Base-by-base conservation (phyloP, 306 rosid genomes). In the Fagus crenata region DNA sequence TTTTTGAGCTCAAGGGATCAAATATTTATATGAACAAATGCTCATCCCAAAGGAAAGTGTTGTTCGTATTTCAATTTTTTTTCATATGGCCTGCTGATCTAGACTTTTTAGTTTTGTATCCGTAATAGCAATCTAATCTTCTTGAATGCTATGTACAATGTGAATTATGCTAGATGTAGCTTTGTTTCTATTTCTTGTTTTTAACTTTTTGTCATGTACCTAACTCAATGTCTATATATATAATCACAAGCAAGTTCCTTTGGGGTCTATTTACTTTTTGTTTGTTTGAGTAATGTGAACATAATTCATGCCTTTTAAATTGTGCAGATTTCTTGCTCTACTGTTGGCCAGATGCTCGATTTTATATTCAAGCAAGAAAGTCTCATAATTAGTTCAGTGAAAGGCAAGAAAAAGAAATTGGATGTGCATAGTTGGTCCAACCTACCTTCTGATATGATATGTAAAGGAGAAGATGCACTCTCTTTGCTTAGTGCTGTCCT, bases 401-500 rank as follows among this genome's bases (percentile, higher is more conserved):
- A 74, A 49, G 86, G 84, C 71, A 94, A 86, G 84, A 92, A 87
- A 73, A 88, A 81, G 89, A 94, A 86, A 85, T 49, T 89, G 60
- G 37, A 55, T 8, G 87, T 31, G 49, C 53, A 67, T 69, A 69
- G 55, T 76, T 84, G 77, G 75, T 87, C 85, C 63, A 82, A 72
- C 71, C 54, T 60, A 31, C 80, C 74, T 56, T n/a, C 18, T 17
- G 73, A 81, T 64, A 82, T 53, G 78, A 80, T 87, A 43, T 76
- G 78, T 81, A 78, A 67, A 73, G 80, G 88, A 75, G 91, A 77
- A 54, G 81, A 69, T 77, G 78, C 87, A 31, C 64, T 83, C 76
- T 72, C 81, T 85, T 75, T 81, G 60, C 89, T 94, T 61, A 76
- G 93, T 78, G 87, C 98, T 71, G 81, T 94, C 76, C 88, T 94